A percentile compares a stretch with the other conserved stretches of the same genome.
Evolutionary conservation across 2,329 filamentous ascomycete species (phyloP).

Genomic region (Tolypocladium guangdongense): DNA sequence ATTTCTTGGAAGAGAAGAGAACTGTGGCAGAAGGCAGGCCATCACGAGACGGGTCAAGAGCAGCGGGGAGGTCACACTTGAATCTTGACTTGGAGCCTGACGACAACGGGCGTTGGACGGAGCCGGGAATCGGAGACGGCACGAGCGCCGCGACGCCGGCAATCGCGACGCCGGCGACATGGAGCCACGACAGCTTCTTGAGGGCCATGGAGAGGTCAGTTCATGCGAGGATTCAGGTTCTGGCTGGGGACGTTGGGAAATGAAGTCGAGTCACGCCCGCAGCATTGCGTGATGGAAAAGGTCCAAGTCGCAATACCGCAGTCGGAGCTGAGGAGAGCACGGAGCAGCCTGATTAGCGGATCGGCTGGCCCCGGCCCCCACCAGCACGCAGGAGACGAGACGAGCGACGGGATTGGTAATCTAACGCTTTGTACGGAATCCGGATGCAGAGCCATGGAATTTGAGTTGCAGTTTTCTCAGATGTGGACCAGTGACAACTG

Average conservation of each 20-base stretch:
- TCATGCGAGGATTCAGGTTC: background rate
- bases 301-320: background rate
- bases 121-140: background rate
- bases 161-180: background rate
- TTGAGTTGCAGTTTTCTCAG: background rate
- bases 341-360: background rate
- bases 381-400: background rate
- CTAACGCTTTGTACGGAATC: too few species aligned
- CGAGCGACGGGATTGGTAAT: background rate
- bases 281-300: background rate
- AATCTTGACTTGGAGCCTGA: slow-evolving; percentile 4
- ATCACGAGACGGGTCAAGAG: slow-evolving; percentile 18
- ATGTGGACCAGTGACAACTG: too few species aligned
- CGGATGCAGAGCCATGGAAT: background rate
- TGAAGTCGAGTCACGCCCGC: background rate
- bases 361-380: background rate
- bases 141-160: slow-evolving; percentile 2
- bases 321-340: background rate
- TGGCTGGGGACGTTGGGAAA: background rate
- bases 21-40: slow-evolving; percentile 18
- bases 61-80: slow-evolving; percentile 22
- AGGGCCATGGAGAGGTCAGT: background rate
- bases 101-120: background rate
- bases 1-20: slow-evolving; percentile 21
- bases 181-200: background rate